Evolutionary conservation across 2,329 filamentous ascomycete genomes (phyloP).

Genomic region (Karstenula rhodostoma): DNA sequence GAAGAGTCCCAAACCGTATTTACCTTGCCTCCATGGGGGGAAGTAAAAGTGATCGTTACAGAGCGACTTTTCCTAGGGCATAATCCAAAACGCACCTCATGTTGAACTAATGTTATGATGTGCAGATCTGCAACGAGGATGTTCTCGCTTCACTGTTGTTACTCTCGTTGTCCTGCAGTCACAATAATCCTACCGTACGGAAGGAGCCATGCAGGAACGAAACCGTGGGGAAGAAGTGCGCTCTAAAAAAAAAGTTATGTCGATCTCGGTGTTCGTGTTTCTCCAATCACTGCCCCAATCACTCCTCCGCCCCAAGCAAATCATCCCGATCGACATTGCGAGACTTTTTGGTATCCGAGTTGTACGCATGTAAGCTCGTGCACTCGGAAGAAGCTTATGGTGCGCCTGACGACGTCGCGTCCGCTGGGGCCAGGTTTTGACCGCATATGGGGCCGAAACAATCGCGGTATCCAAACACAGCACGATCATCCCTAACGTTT

Average conservation of each 20-base stretch:
- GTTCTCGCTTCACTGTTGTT: background rate
- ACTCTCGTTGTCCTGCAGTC: background rate
- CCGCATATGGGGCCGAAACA: background rate
- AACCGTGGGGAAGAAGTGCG: background rate
- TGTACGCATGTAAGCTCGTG: background rate
- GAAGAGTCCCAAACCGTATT: too few relatives aligned
- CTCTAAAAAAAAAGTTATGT: background rate
- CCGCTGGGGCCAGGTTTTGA: background rate
- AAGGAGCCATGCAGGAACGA: background rate
- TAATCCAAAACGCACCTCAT: too few relatives aligned
- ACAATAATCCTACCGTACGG: background rate
- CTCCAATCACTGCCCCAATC: background rate
- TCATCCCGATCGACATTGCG: background rate
- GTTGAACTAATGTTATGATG: too few relatives aligned
- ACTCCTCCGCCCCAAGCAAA: background rate
- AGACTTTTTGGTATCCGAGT: background rate
- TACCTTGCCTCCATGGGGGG: too few relatives aligned
- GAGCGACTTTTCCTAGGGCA: too few relatives aligned
- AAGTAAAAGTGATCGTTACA: too few relatives aligned
- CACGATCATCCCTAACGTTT: background rate
- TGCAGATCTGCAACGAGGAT: background rate
- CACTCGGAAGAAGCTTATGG: slow-evolving; percentile 1
- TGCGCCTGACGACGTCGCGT: background rate
- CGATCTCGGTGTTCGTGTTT: background rate
- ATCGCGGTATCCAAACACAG: background rate